These are phyloP conservation scores for Candida alai DNA, from an alignment of 805 yeast genomes.

Conservation along the genomic window DNA sequence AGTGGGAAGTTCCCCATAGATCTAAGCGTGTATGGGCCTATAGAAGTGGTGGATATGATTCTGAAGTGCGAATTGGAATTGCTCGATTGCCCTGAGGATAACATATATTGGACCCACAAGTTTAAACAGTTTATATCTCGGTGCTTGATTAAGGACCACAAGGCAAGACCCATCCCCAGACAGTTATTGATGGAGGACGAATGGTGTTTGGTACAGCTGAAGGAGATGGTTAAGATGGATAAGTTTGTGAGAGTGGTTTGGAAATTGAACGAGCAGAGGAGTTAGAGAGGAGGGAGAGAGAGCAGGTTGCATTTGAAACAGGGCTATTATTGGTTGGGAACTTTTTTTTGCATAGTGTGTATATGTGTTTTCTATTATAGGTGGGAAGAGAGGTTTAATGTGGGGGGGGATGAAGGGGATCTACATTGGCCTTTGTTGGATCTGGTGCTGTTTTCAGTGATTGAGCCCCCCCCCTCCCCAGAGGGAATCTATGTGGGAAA, in stretches of 20 bases:
- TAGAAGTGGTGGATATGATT: slow-evolving; percentile 78
- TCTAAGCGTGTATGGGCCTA: slow-evolving; percentile 47
- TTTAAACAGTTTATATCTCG: slow-evolving; percentile 79
- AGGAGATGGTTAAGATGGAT: slow-evolving; percentile 76
- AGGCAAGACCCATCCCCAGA: slow-evolving; percentile 83
- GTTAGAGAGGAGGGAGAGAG: background rate
- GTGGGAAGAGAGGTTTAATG: no score
- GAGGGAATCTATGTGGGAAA: no score
- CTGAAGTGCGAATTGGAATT: slow-evolving; percentile 79
- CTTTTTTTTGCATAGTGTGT: background rate
- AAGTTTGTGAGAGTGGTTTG: slow-evolving; percentile 75
- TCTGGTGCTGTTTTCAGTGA: no score
- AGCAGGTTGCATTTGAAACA: slow-evolving; percentile 1
- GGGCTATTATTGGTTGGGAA: background rate
- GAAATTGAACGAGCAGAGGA: slow-evolving; percentile 24
- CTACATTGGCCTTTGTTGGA: no score
- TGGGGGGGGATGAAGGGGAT: no score
- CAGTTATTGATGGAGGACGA: slow-evolving; percentile 87
- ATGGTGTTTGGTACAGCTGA: slow-evolving; percentile 80
- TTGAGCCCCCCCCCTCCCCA: no score
- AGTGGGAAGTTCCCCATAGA: slow-evolving; percentile 74
- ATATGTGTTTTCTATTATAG: no score
- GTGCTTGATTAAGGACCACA: slow-evolving; percentile 76
- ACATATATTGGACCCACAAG: slow-evolving; percentile 75
- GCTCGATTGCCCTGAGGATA: slow-evolving; percentile 70